phyloP scores from a whole-genome alignment of 208 protist genomes.

The Leishmania guyanensis region DNA sequence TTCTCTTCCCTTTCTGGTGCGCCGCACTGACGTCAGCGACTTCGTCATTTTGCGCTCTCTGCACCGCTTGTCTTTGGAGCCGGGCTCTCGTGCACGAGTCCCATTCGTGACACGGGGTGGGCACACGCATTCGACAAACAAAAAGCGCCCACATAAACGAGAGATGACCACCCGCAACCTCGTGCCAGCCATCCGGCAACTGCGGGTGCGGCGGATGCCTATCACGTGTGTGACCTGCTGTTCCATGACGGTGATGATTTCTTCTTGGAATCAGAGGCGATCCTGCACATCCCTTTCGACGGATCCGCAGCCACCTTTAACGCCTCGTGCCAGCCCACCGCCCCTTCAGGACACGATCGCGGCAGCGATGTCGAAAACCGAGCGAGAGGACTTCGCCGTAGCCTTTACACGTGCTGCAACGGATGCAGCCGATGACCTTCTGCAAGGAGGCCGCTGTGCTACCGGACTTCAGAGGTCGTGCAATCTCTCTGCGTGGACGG shows the following conservation, averaged over 20 bases:
- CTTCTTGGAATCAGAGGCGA: neutral
- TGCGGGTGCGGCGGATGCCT: neutral
- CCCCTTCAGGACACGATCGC: neutral
- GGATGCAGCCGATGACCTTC: neutral
- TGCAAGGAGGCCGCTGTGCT: neutral
- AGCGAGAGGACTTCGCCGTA: neutral
- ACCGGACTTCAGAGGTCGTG: neutral
- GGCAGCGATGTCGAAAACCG: neutral
- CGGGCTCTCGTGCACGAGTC: neutral
- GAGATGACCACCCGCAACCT: neutral
- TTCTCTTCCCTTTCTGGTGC: neutral
- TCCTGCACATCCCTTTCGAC: neutral
- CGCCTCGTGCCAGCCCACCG: neutral
- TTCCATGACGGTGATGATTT: neutral
- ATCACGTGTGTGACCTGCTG: neutral
- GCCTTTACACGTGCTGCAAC: neutral
- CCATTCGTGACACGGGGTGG: neutral
- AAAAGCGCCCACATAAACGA: neutral
- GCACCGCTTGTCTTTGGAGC: no score
- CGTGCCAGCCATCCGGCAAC: neutral
- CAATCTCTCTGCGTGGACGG: conserved; percentile 19
- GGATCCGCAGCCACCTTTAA: neutral
- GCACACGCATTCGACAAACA: no score
- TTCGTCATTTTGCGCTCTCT: neutral
- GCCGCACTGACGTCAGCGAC: neutral